Base-by-base conservation (phyloP, 2,329 filamentous ascomycete species). In the Sporothrix pallida region DNA sequence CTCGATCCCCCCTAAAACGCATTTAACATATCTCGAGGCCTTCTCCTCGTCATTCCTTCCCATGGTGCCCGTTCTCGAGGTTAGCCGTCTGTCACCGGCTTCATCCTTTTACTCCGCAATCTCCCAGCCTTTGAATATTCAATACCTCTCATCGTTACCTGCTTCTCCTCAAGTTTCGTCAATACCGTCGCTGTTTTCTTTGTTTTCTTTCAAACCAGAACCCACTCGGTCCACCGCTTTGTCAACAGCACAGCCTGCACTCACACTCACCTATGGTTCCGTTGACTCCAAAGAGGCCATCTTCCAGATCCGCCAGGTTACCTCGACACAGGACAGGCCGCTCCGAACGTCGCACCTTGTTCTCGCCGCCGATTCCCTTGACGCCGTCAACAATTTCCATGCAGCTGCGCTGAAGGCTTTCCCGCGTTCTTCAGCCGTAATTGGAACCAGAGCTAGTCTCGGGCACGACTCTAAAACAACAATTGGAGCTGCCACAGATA, bases 31-130 rank as follows among this genome's bases (percentile, higher is more conserved):
- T 72, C 42, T 63, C 50, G 48, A 42, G 56, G 63, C 56, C 50
- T 48, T n/a, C 13, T 31, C 20, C 56, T 48, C 68, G n/a, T 58
- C 60, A 48, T 73, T 60, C 44, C 74, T 73, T 60, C 44, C 74
- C 72, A 83, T 84, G 80, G 79, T 86, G 76, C 87, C 88, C 68
- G 85, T 85, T 76, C 79, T 90, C 77, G 85, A 89, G 79, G 94
- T 97, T 79, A 91, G 90, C 75, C 91, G 95, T 81, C 89, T 97
- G 72, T 89, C 93, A 72, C 89, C 91, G 50, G 92, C 94, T 3
- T 90, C 92, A 69, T 96, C 93, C 8, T 97, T 97, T 84, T 97
- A 94, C 82, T 88, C 94, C 26, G 88, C 92, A 75, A 87, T 94
- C 76, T 87, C 93, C 8, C 93, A 95, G 78, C 92, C 93, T 3